phyloP scores from a whole-genome alignment of 2,329 filamentous ascomycete genomes.

The Diaporthe australafricana region DNA sequence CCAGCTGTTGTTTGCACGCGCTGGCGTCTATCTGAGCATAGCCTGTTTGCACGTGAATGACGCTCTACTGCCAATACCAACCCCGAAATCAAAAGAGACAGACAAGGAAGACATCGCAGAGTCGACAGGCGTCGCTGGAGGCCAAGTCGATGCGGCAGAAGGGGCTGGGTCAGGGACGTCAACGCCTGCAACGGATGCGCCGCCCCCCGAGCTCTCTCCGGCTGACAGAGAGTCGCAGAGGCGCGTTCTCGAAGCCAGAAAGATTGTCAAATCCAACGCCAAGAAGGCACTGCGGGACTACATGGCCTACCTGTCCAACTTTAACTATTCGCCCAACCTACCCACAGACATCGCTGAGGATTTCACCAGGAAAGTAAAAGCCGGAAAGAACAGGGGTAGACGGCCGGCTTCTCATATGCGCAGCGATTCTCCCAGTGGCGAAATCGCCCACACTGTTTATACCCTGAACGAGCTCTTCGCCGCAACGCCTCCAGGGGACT shows the following conservation, averaged over 20 bases:
- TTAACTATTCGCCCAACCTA: conserved; percentile 83
- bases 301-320: conserved; percentile 75
- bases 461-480: conserved; percentile 75
- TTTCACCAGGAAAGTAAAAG: conserved; percentile 67
- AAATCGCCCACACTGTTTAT: conserved; percentile 54
- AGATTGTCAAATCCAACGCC: conserved; percentile 78
- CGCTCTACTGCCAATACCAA: conserved; percentile 48
- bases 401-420: conserved; percentile 47
- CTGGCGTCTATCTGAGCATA: conserved; percentile 76
- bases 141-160: not conserved
- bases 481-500: conserved; percentile 71
- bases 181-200: conserved; percentile 42
- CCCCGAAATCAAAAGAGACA: conserved; percentile 24
- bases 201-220: conserved; percentile 48
- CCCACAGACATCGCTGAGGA: conserved; percentile 69
- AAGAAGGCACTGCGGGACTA: conserved; percentile 83
- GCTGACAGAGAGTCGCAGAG: conserved; percentile 59
- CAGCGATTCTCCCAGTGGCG: conserved; percentile 27
- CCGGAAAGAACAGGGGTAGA: conserved; percentile 61
- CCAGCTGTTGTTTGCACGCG: conserved; percentile 82
- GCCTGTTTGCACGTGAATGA: conserved; percentile 74
- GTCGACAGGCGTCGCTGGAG: conserved; percentile 37
- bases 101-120: conserved; percentile 39
- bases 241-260: conserved; percentile 69
- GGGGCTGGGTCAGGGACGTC: conserved; percentile 18